Percentiles rank a stretch among this genome's conserved stretches.
Evolutionary conservation across 192 early-diverging fungal species (phyloP).

Genomic region (Funneliformis geosporum): DNA sequence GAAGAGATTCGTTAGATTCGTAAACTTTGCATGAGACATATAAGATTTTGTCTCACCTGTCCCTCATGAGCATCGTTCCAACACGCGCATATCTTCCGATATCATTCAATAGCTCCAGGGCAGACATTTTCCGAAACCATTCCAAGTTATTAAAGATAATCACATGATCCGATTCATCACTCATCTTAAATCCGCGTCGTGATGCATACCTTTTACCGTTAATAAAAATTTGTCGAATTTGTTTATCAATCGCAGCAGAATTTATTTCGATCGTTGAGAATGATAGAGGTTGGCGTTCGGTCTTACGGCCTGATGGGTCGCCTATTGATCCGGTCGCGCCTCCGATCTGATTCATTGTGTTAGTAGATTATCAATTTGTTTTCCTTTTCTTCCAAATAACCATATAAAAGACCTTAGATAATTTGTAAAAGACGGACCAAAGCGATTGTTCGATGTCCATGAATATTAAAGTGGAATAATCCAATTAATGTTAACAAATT

Average conservation of each 20-base stretch:
- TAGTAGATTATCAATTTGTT: background rate
- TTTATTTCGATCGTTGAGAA: constrained; percentile 60
- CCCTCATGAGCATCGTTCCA: constrained; percentile 80
- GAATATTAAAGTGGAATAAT: constrained; percentile 81
- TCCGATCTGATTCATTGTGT: constrained; percentile 55
- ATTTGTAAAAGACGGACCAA: constrained; percentile 69
- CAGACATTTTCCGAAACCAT: constrained; percentile 75
- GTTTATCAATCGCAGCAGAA: constrained; percentile 63
- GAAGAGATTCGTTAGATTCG: background rate
- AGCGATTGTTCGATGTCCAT: constrained; percentile 79
- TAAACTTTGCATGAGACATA: background rate
- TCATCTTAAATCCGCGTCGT: constrained; percentile 40
- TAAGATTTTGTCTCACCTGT: constrained; percentile 54
- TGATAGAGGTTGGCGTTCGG: constrained; percentile 75
- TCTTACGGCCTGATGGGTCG: constrained; percentile 85
- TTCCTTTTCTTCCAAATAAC: no score
- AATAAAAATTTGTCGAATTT: constrained; percentile 72
- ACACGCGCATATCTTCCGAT: constrained; percentile 83
- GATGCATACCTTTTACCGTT: constrained; percentile 50
- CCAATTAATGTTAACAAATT: constrained; percentile 86
- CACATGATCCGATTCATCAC: constrained; percentile 37
- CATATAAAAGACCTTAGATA: no score
- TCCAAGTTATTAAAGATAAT: constrained; percentile 76
- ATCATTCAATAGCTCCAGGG: constrained; percentile 74
- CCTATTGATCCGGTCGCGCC: constrained; percentile 93